Evolutionary conservation across 2,329 filamentous ascomycete genomes (phyloP), one percentile per base, ranked within the genome.

Genomic region (Seiridium cupressi): DNA sequence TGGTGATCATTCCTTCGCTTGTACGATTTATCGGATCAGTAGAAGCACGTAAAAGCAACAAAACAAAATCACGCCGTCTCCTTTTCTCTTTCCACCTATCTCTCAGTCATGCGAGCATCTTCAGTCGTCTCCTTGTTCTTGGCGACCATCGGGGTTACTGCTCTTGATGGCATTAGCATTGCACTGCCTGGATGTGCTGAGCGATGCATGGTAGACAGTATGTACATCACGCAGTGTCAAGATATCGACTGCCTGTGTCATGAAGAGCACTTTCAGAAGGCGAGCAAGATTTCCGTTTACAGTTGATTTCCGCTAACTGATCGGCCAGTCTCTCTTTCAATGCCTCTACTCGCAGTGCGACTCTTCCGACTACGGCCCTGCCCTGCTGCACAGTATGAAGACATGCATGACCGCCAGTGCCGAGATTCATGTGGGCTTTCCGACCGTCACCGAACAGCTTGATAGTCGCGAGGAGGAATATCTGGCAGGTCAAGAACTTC

Each of bases 261-360:
- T 36, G 62, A 69, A 59, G 65, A 68, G 58, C 65, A 70, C 42
- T 73, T 71, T 51, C 70, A 71, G 60, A 66, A 61, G 62, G 70
- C 65, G 46, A 46, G 64, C 54, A 31, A 13, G 13, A 36, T 38
- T 10, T 48, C 10, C 18, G 44, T 34, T 46, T 3, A 59, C 13
- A 18, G 4, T 32, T 38, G 26, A 18, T 31, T 26, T 11, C 5
- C 8, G 4, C 34, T 44, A 57, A 31, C 55, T 4, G 8, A 4
- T 13, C 9, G 11, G 51, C 2, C 31, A 73, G 70, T 68, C 69
- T 3, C 65, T 72, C 26, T 72, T 71, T 53, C 69, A 71, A 46
- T 71, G 70, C 32, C 68, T 73, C n/a, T 71, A 71, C 51, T 69
- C 69, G 1, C 70, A 73, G 62, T 73, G 70, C 60, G 70, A 72